Conservation (phyloP, 2,329 filamentous ascomycete genomes). For the Hypoxylon sp. region DNA sequence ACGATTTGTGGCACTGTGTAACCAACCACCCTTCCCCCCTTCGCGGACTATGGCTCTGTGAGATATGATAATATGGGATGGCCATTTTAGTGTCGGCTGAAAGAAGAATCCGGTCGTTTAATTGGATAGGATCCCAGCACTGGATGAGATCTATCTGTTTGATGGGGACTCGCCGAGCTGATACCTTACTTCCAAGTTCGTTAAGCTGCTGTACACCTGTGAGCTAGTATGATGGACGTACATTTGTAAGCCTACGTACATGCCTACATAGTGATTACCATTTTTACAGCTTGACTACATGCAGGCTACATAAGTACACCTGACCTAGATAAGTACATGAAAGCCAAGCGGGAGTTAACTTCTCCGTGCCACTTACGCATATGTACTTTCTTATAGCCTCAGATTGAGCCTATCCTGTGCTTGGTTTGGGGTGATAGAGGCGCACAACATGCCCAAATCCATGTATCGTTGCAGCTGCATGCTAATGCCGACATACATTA, state of each 20-base stretch:
- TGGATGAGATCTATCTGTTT: conserved; percentile 28
- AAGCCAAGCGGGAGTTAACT: conserved; percentile 9
- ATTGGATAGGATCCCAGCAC: conserved; percentile 18
- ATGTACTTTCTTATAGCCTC: background rate
- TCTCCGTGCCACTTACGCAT: conserved; percentile 1
- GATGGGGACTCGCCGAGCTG: conserved; percentile 22
- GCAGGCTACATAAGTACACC: background rate
- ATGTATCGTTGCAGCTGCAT: conserved; percentile 22
- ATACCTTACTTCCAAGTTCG: conserved; percentile 17
- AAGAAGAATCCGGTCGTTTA: background rate
- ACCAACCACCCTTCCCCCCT: conserved; percentile 30
- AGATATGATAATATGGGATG: conserved; percentile 36
- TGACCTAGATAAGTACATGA: background rate
- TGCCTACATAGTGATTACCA: conserved; percentile 11
- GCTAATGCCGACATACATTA: conserved; percentile 12
- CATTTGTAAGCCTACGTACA: too few species aligned
- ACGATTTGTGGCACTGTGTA: conserved; percentile 34
- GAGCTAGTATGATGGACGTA: conserved; percentile 7
- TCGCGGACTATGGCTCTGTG: conserved; percentile 26
- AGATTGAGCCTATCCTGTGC: conserved; percentile 9
- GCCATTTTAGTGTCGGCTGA: conserved; percentile 11
- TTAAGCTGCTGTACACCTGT: conserved; percentile 10
- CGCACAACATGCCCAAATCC: conserved; percentile 25
- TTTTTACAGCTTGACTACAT: conserved; percentile 7
- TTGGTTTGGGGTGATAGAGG: conserved; percentile 5